Evolutionary conservation across 495 filamentous ascomycete species (phyloP).

Genomic region (Friedmanniomyces endolithicus): DNA sequence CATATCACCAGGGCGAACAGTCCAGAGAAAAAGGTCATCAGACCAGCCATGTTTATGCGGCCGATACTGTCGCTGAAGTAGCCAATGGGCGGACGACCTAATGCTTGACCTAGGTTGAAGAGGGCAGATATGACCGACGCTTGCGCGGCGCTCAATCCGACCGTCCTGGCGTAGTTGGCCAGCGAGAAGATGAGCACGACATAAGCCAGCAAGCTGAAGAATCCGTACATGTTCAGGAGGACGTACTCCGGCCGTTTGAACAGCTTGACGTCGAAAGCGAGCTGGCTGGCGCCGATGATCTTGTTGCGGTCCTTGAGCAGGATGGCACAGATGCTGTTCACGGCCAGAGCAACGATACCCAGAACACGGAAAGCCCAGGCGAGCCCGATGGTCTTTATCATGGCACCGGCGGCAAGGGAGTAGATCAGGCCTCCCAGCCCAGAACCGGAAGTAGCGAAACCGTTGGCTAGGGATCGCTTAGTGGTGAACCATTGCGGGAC

Average conservation of each 20-base stretch:
- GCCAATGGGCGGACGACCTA: conserved; percentile 58
- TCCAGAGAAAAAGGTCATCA: conserved; percentile 48
- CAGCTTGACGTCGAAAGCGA: conserved; percentile 20
- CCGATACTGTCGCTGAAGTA: conserved; percentile 54
- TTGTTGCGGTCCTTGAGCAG: conserved; percentile 58
- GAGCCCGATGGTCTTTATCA: conserved; percentile 49
- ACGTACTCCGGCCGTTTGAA: conserved; percentile 50
- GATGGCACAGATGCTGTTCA: conserved; percentile 46
- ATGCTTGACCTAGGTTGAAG: conserved; percentile 52
- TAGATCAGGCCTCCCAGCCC: conserved; percentile 54
- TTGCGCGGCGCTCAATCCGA: conserved; percentile 54
- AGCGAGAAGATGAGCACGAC: conserved; percentile 61
- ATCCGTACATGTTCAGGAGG: conserved; percentile 54
- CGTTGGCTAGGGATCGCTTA: conserved; percentile 57
- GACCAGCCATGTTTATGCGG: conserved; percentile 51
- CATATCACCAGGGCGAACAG: conserved; percentile 54
- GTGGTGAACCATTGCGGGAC: conserved; percentile 70
- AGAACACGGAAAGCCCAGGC: conserved; percentile 59
- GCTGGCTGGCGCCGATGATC: conserved; percentile 36
- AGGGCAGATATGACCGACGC: conserved; percentile 59
- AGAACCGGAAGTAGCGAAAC: conserved; percentile 58
- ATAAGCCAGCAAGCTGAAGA: conserved; percentile 61
- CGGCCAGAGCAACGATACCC: conserved; percentile 46
- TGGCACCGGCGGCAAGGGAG: conserved; percentile 40
- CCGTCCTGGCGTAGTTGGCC: conserved; percentile 50